Percentiles rank a stretch among this genome's conserved stretches.
phyloP scores from a whole-genome alignment of 345 rosid species.

The Streptanthus diversifolius region DNA sequence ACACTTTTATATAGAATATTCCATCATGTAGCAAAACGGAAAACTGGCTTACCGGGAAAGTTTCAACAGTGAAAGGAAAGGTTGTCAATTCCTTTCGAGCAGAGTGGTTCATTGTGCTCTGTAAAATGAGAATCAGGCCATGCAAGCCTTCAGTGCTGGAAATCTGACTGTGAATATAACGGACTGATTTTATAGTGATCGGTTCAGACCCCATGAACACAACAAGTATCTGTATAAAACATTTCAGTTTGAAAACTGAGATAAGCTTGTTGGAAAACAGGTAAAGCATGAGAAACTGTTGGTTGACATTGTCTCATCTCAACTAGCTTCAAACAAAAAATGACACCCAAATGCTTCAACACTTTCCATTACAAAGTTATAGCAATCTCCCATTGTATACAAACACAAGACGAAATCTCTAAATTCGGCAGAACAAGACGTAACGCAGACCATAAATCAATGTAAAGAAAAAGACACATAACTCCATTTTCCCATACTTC shows the following conservation, averaged over 20 bases:
- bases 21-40: neutral
- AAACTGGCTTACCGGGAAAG: conserved; percentile 26
- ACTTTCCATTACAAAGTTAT: neutral
- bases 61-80: conserved; percentile 29
- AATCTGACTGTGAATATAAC: conserved; percentile 18
- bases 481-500: neutral
- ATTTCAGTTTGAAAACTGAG: neutral
- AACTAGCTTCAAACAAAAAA: neutral
- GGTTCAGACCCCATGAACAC: conserved; percentile 36
- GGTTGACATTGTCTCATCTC: neutral
- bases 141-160: conserved; percentile 14
- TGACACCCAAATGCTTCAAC: neutral
- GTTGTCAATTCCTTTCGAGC: conserved; percentile 28
- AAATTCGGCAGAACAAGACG: neutral
- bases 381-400: neutral
- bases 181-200: conserved; percentile 26
- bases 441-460: conserved; percentile 2
- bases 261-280: neutral
- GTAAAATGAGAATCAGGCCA: conserved; percentile 32
- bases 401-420: neutral
- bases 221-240: conserved; percentile 32
- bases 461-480: neutral
- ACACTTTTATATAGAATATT: neutral
- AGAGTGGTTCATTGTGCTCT: conserved; percentile 35
- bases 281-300: neutral